Evolutionary conservation across 179 eudicot genomes (phyloP).

Genomic region (Sideroxylon spinosum): DNA sequence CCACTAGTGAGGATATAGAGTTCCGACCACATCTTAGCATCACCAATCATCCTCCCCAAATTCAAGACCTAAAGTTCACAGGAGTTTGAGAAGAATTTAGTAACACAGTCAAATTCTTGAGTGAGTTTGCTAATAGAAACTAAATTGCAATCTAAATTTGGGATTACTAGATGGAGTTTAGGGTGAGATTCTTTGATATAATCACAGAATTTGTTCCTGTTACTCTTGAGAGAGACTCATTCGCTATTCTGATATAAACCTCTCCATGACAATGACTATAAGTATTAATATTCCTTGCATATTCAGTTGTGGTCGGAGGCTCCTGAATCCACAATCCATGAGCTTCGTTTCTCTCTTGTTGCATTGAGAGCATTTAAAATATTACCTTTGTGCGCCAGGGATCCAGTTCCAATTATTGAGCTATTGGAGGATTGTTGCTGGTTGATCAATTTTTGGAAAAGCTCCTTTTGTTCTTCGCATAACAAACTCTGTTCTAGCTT

Average conservation of each 20-base stretch:
- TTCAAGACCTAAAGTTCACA: not conserved
- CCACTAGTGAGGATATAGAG: not conserved
- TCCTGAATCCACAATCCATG: not conserved
- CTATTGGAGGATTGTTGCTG: too few species aligned
- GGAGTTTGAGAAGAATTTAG: not conserved
- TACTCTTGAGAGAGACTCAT: too few species aligned
- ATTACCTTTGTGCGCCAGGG: too few species aligned
- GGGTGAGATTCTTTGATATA: not conserved
- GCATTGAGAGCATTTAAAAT: too few species aligned
- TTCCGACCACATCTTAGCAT: not conserved
- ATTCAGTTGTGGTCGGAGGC: constrained; percentile 1
- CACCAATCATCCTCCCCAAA: not conserved
- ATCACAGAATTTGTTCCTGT: not conserved
- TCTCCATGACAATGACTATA: too few species aligned
- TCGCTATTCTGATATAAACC: not conserved
- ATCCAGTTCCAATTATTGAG: too few species aligned
- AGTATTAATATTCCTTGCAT: not conserved
- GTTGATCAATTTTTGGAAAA: too few species aligned
- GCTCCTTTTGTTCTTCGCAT: not conserved
- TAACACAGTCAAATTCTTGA: not conserved
- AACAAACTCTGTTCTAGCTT: not conserved
- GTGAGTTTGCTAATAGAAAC: not conserved
- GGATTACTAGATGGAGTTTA: too few species aligned
- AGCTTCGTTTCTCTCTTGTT: too few species aligned
- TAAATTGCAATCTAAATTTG: not conserved